Percentiles rank a stretch among this genome's conserved stretches.
These are phyloP conservation scores for Priceomyces fermenticarens DNA, from an alignment of 805 yeast species.

Conservation along the genomic window DNA sequence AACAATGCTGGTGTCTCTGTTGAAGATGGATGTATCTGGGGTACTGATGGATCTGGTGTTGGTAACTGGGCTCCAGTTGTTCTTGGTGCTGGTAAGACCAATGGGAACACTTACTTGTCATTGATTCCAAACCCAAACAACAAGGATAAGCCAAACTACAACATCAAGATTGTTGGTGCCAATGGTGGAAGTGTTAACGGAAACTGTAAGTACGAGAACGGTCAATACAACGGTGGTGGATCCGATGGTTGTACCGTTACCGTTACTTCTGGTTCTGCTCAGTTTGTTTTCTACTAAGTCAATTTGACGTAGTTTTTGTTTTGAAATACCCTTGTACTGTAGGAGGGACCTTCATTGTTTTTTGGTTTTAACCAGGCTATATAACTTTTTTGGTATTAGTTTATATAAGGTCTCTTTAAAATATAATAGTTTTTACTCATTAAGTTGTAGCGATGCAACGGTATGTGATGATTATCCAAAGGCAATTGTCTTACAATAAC, in stretches of 20 bases:
- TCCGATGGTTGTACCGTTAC: slow-evolving; percentile 92
- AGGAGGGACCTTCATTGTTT: neutral
- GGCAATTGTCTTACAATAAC: slow-evolving; percentile 39
- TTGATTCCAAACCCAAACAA: slow-evolving; percentile 80
- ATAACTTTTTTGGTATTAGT: too few species aligned
- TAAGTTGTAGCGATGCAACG: too few species aligned
- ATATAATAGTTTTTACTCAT: too few species aligned
- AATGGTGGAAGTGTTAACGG: slow-evolving; percentile 61
- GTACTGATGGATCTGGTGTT: slow-evolving; percentile 51
- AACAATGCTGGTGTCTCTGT: slow-evolving; percentile 76
- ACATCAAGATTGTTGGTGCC: slow-evolving; percentile 39
- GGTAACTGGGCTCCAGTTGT: slow-evolving; percentile 84
- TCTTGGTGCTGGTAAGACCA: slow-evolving; percentile 70
- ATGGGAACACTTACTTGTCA: slow-evolving; percentile 62
- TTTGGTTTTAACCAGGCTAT: neutral
- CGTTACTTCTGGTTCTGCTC: slow-evolving; percentile 78
- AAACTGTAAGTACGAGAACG: slow-evolving; percentile 75
- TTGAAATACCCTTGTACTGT: slow-evolving; percentile 4
- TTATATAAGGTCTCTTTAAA: too few species aligned
- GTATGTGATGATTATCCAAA: slow-evolving; percentile 25
- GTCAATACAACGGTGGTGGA: slow-evolving; percentile 72
- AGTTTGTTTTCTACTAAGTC: slow-evolving; percentile 56
- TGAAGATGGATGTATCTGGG: slow-evolving; percentile 74
- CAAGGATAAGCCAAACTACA: slow-evolving; percentile 39
- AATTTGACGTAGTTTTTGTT: neutral